Evolutionary conservation across 345 rosid genomes (phyloP).

Genomic region (Bruguiera sexangula): DNA sequence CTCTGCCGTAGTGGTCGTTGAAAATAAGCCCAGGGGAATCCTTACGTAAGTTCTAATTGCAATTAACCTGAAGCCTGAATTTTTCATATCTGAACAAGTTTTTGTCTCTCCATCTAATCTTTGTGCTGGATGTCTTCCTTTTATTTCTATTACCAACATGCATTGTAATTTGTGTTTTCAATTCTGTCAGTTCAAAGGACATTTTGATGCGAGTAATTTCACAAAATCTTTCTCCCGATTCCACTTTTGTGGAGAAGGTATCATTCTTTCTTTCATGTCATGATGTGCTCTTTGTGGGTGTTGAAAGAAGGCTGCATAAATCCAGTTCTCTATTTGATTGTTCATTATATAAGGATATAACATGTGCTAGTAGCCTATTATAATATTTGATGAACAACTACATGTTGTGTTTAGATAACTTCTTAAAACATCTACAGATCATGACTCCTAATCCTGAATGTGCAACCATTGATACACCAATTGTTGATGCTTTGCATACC

Average conservation of each 20-base stretch:
- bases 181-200: conserved; percentile 73
- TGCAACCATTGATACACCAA: conserved; percentile 78
- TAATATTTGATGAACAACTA: background rate
- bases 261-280: conserved; percentile 6
- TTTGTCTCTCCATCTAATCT: background rate
- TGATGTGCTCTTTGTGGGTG: background rate
- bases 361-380: background rate
- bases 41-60: conserved; percentile 64
- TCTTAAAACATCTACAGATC: conserved; percentile 47
- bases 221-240: conserved; percentile 66
- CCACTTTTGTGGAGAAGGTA: conserved; percentile 85
- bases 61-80: background rate
- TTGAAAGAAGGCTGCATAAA: background rate
- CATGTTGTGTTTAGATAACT: conserved; percentile 3
- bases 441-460: conserved; percentile 99
- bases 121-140: conserved; percentile 1
- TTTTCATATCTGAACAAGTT: background rate
- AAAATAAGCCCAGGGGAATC: conserved; percentile 78
- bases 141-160: background rate
- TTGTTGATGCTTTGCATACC: conserved; percentile 90
- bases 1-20: conserved; percentile 76
- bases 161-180: conserved; percentile 16
- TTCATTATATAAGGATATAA: background rate
- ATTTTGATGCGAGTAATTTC: conserved; percentile 95
- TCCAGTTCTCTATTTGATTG: background rate